Percentiles rank a stretch among this genome's conserved stretches.
Evolutionary conservation across 257 asterid genomes (phyloP).

Genomic region (Rehmannia glutinosa): DNA sequence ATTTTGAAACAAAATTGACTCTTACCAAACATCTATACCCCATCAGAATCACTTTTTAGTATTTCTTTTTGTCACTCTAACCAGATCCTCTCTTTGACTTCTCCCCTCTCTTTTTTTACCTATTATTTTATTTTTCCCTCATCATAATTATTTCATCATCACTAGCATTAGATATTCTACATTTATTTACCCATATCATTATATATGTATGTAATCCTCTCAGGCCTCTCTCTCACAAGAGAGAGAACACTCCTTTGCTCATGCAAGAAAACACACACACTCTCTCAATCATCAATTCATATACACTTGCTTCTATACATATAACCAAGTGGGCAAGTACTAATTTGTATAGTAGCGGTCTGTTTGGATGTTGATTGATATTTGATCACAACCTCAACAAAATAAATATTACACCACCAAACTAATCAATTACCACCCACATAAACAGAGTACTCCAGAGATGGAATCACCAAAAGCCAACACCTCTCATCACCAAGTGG

Average conservation of each 20-base stretch:
- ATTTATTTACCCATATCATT: neutral
- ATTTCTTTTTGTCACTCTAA: neutral
- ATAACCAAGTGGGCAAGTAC: conserved; percentile 21
- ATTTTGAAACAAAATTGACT: neutral
- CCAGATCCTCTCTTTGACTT: neutral
- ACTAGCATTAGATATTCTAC: neutral
- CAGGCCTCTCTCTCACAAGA: neutral
- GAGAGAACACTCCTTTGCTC: no score
- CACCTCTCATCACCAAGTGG: conserved; percentile 17
- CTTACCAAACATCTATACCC: neutral
- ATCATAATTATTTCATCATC: neutral
- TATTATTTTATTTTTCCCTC: neutral
- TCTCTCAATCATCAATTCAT: neutral
- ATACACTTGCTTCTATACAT: neutral
- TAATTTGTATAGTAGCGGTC: conserved; percentile 25
- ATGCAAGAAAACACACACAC: no score
- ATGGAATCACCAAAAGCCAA: conserved; percentile 29
- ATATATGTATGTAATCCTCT: neutral
- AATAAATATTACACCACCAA: neutral
- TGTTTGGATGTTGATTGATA: conserved; percentile 27
- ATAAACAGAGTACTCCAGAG: neutral
- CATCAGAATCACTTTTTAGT: neutral
- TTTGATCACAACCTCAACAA: neutral
- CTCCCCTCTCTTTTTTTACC: neutral
- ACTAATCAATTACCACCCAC: neutral